Percentiles rank a stretch among this genome's conserved stretches.
phyloP scores from a whole-genome alignment of 73 alveolate species.

The Tetrahymena elliotti region DNA sequence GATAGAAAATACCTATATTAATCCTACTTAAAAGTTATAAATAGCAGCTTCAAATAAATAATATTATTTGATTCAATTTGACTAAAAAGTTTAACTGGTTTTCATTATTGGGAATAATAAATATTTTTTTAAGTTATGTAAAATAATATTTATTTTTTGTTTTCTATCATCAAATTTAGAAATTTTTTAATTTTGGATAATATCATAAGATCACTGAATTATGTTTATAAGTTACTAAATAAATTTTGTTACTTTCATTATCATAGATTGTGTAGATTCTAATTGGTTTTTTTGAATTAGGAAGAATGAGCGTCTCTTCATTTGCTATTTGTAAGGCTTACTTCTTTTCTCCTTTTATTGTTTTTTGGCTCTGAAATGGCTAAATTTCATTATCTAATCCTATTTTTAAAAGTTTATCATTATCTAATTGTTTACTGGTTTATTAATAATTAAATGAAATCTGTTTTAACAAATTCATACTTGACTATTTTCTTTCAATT shows the following conservation, averaged over 20 bases:
- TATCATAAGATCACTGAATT: not conserved
- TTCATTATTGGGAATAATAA: no score
- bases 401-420: not conserved
- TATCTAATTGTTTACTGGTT: not conserved
- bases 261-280: not conserved
- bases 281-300: not conserved
- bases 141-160: no score
- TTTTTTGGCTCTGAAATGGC: not conserved
- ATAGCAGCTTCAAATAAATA: not conserved
- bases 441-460: not conserved
- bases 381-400: not conserved
- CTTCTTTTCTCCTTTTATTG: not conserved
- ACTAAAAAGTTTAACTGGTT: no score
- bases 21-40: not conserved
- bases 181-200: no score
- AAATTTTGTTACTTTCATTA: not conserved
- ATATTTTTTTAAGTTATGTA: no score
- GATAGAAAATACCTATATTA: not conserved
- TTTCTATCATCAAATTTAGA: not conserved
- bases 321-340: not conserved
- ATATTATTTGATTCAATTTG: no score
- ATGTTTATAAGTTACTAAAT: not conserved
- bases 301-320: not conserved
- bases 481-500: not conserved
- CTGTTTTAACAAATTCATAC: not conserved